These are phyloP conservation scores for Macrotyloma uniflorum DNA, from an alignment of 306 rosid species.

Conservation along the genomic window DNA sequence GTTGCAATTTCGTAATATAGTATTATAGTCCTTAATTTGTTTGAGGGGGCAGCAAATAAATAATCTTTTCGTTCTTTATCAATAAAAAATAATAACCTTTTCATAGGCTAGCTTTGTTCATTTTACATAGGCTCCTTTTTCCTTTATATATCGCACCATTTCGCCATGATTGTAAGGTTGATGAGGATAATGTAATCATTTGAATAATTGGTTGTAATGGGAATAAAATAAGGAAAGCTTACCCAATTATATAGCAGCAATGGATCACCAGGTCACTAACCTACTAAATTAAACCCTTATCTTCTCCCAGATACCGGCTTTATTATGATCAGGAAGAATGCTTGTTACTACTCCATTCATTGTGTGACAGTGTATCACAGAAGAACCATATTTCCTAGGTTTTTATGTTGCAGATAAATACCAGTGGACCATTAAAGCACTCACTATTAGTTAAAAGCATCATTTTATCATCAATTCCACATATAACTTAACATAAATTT, in stretches of 20 bases:
- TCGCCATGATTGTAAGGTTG: slow-evolving; percentile 13
- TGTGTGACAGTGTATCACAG: slow-evolving; percentile 15
- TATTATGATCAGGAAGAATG: slow-evolving; percentile 23
- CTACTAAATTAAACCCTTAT: slow-evolving; percentile 28
- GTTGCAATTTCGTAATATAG: not conserved
- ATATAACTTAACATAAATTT: not conserved
- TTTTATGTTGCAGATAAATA: slow-evolving; percentile 47
- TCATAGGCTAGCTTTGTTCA: slow-evolving; percentile 26
- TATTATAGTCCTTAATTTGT: slow-evolving; percentile 2
- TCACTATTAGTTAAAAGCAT: not conserved
- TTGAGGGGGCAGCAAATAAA: slow-evolving; percentile 24
- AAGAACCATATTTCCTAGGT: slow-evolving; percentile 32
- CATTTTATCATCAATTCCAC: not conserved
- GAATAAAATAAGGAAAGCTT: slow-evolving; percentile 8
- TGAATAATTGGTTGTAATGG: slow-evolving; percentile 6
- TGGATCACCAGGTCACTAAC: slow-evolving; percentile 37
- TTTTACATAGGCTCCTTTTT: not conserved
- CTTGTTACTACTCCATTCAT: not conserved
- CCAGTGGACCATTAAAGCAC: slow-evolving; percentile 47
- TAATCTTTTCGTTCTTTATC: not conserved
- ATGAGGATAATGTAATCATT: slow-evolving; percentile 35
- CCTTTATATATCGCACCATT: slow-evolving; percentile 17
- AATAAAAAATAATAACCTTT: no score
- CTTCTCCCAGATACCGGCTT: slow-evolving; percentile 13
- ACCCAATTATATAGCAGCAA: not conserved